Conservation (phyloP, 164 flowering plant genomes). For the Sextonia rubra region DNA sequence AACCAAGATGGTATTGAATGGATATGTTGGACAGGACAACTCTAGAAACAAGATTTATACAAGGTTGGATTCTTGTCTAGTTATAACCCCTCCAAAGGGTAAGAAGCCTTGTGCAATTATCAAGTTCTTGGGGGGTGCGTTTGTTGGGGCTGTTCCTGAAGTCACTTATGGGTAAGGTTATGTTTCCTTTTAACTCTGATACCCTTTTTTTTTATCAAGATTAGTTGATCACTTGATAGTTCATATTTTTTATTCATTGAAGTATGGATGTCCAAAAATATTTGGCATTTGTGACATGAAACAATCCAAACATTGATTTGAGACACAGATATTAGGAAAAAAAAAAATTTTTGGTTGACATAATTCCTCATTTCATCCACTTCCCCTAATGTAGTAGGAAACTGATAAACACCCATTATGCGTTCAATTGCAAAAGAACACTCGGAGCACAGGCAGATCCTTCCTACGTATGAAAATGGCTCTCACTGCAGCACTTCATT, state of each 20-base stretch:
- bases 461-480: background rate
- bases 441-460: background rate
- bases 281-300: background rate
- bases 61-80: constrained; percentile 61
- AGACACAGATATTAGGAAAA: no score
- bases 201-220: background rate
- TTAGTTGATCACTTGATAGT: background rate
- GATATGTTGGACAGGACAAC: constrained; percentile 22
- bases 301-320: background rate
- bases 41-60: constrained; percentile 30
- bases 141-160: constrained; percentile 92
- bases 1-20: constrained; percentile 27
- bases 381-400: background rate
- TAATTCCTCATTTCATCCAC: background rate
- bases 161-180: constrained; percentile 63
- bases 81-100: constrained; percentile 62
- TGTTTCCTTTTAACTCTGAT: background rate
- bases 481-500: background rate
- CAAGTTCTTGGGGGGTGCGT: constrained; percentile 92
- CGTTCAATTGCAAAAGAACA: background rate
- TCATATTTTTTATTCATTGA: no score
- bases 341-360: no score
- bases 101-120: constrained; percentile 68
- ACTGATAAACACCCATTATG: no score
- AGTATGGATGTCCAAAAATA: background rate